Percentiles rank a stretch among this genome's conserved stretches.
Evolutionary conservation across 352 stramenopile species (phyloP).

Genomic region (Pythium chondricola): DNA sequence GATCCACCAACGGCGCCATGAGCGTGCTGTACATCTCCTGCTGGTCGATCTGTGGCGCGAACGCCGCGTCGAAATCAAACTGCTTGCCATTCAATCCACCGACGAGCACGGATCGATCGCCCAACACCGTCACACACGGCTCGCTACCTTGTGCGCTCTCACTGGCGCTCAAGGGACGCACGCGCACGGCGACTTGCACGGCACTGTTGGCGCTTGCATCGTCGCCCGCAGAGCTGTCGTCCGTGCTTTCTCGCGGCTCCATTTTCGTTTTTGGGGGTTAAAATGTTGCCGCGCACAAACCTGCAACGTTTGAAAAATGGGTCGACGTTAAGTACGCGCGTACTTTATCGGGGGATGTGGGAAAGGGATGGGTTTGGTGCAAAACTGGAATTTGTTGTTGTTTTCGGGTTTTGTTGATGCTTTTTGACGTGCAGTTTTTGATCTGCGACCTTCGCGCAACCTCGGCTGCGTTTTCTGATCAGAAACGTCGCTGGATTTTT

Average conservation of each 20-base stretch:
- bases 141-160: constrained; percentile 37
- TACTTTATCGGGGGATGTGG: too few species aligned
- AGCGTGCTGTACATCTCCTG: constrained; percentile 47
- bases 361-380: too few species aligned
- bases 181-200: constrained; percentile 51
- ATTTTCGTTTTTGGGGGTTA: constrained; percentile 3
- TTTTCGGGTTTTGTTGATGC: too few species aligned
- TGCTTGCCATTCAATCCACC: constrained; percentile 29
- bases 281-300: constrained; percentile 1
- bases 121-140: constrained; percentile 22
- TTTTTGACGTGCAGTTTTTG: too few species aligned
- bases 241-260: not conserved
- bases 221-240: not conserved
- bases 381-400: too few species aligned
- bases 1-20: constrained; percentile 54
- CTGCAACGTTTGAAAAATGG: too few species aligned
- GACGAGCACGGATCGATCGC: constrained; percentile 20
- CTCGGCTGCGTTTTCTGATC: too few species aligned
- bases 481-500: too few species aligned
- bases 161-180: constrained; percentile 37
- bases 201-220: constrained; percentile 13
- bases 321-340: constrained; percentile 7
- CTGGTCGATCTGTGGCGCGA: constrained; percentile 32
- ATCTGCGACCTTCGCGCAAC: too few species aligned
- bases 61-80: constrained; percentile 82